phyloP scores from a whole-genome alignment of 176 grass and related monocot genomes.

The Aegilops speltoides region DNA sequence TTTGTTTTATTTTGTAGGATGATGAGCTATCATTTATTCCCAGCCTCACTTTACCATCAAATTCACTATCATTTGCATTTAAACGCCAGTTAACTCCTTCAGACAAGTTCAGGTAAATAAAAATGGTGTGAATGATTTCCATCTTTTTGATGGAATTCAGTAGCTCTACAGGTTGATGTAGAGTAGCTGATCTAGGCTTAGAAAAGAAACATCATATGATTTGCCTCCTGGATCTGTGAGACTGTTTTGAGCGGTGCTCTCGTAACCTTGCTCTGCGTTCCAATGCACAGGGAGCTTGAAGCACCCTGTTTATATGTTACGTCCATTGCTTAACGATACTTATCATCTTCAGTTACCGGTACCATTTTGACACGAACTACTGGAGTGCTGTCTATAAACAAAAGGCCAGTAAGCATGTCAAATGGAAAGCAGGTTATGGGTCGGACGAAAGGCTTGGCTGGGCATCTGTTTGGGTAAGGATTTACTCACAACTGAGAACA shows the following conservation, averaged over 20 bases:
- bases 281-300: neutral
- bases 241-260: neutral
- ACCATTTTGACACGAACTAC: conserved; percentile 70
- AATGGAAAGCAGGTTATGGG: conserved; percentile 95
- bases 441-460: conserved; percentile 62
- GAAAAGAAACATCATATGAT: conserved; percentile 18
- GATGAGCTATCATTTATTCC: conserved; percentile 86
- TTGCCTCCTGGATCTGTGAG: neutral
- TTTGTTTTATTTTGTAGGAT: conserved; percentile 55
- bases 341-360: conserved; percentile 62
- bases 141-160: neutral
- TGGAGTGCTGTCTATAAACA: conserved; percentile 82
- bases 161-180: conserved; percentile 2
- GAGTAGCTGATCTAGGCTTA: neutral
- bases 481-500: neutral
- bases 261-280: neutral
- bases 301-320: conserved; percentile 14
- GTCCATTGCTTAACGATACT: neutral
- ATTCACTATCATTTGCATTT: conserved; percentile 70
- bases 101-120: conserved; percentile 81
- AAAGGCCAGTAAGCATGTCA: conserved; percentile 68
- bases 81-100: conserved; percentile 79
- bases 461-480: conserved; percentile 83
- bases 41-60: conserved; percentile 70
- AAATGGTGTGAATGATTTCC: neutral